Percentiles rank a stretch among this genome's conserved stretches.
Conservation (phyloP, 441 rosid species). For the Gossypium schwendimanii region DNA sequence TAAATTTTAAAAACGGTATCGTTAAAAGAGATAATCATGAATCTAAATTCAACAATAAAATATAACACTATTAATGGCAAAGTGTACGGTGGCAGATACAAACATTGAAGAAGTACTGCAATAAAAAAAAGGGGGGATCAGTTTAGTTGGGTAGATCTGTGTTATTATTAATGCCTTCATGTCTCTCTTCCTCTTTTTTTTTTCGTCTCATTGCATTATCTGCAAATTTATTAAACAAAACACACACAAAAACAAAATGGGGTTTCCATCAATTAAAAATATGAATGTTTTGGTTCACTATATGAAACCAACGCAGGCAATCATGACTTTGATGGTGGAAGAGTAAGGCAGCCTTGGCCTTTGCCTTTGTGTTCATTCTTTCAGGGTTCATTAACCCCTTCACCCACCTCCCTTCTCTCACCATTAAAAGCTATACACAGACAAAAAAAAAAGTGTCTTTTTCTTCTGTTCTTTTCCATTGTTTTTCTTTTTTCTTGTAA, state of each 20-base stretch:
- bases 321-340: constrained; percentile 53
- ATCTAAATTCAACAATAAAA: accelerated
- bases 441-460: constrained; percentile 28
- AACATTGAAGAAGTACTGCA: constrained; percentile 69
- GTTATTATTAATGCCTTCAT: constrained; percentile 49
- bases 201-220: constrained; percentile 12
- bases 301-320: constrained; percentile 52
- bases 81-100: constrained; percentile 53
- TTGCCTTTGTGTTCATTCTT: constrained; percentile 9
- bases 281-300: constrained; percentile 12
- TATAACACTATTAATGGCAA: constrained; percentile 26
- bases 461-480: constrained; percentile 20
- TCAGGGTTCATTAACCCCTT: constrained; percentile 39
- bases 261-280: neutral
- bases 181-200: neutral
- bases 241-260: neutral
- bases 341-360: constrained; percentile 22
- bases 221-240: neutral
- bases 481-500: constrained; percentile 9
- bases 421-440: constrained; percentile 32
- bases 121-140: constrained; percentile 36
- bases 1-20: too few species aligned
- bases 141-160: constrained; percentile 65
- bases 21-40: too few species aligned
- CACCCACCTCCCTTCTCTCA: constrained; percentile 54